These are phyloP conservation scores for Odontarrhena argentea DNA, from an alignment of 345 rosid genomes.

Conservation along the genomic window DNA sequence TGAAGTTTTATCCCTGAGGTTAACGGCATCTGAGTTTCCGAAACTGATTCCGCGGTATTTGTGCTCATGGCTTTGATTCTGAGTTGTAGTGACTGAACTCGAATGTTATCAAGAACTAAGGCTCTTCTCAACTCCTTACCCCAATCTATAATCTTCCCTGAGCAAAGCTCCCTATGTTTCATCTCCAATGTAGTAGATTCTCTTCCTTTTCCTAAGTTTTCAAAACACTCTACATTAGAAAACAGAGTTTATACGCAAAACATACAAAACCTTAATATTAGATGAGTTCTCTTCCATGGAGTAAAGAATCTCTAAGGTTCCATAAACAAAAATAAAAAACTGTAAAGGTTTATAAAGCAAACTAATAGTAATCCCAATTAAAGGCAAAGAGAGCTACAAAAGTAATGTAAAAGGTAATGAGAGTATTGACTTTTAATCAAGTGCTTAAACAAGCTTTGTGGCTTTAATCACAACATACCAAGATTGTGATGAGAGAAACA, in stretches of 20 bases:
- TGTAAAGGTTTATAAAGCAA: conserved; percentile 14
- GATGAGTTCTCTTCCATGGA: conserved; percentile 20
- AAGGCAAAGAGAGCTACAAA: conserved; percentile 18
- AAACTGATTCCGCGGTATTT: conserved; percentile 32
- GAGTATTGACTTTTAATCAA: conserved; percentile 7
- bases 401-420: conserved; percentile 32
- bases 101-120: conserved; percentile 56
- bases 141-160: conserved; percentile 54
- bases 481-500: conserved; percentile 37
- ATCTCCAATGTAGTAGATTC: conserved; percentile 73
- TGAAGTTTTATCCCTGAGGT: conserved; percentile 64
- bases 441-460: conserved; percentile 10
- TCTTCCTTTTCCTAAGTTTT: conserved; percentile 48
- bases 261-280: not conserved
- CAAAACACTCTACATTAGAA: not conserved
- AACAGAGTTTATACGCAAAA: conserved; percentile 29
- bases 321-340: not conserved
- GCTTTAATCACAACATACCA: conserved; percentile 23
- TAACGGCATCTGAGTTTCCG: conserved; percentile 53
- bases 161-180: conserved; percentile 65
- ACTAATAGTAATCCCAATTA: conserved; percentile 29
- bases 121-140: conserved; percentile 53
- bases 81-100: conserved; percentile 59
- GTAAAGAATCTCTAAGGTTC: conserved; percentile 29
- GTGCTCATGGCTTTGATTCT: conserved; percentile 43